phyloP scores from a whole-genome alignment of 2,329 filamentous ascomycete genomes.

The Claviceps quebecensis region DNA sequence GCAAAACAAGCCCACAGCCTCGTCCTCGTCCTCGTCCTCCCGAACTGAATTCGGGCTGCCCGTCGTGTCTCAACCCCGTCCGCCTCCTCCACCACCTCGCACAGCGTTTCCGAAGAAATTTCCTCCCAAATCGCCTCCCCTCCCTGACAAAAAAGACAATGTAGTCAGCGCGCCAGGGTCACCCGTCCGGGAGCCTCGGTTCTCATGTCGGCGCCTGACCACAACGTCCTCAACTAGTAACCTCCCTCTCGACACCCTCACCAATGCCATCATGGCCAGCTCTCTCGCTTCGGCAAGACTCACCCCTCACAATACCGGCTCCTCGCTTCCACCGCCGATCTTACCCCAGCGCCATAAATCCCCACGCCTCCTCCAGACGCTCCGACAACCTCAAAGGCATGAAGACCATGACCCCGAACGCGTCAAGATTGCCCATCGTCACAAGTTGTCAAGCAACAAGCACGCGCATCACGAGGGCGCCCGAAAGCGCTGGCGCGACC shows the following conservation, averaged over 20 bases:
- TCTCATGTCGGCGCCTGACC: constrained; percentile 14
- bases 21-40: constrained; percentile 5
- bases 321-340: constrained; percentile 20
- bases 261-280: constrained; percentile 61
- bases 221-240: constrained; percentile 17
- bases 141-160: constrained; percentile 7
- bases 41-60: constrained; percentile 8
- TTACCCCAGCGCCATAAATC: constrained; percentile 30
- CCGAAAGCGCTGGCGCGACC: constrained; percentile 62
- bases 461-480: constrained; percentile 67
- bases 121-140: constrained; percentile 5
- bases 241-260: constrained; percentile 50
- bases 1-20: background rate
- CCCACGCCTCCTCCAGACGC: constrained; percentile 47
- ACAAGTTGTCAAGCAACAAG: constrained; percentile 39
- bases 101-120: background rate
- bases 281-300: constrained; percentile 53
- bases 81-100: constrained; percentile 2
- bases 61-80: background rate
- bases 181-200: constrained; percentile 18
- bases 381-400: constrained; percentile 40
- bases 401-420: constrained; percentile 41
- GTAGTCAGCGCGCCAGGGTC: constrained; percentile 20
- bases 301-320: constrained; percentile 26
- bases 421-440: constrained; percentile 30